phyloP scores from a whole-genome alignment of 805 yeast genomes.

The Hermanozyma aechmeae region DNA sequence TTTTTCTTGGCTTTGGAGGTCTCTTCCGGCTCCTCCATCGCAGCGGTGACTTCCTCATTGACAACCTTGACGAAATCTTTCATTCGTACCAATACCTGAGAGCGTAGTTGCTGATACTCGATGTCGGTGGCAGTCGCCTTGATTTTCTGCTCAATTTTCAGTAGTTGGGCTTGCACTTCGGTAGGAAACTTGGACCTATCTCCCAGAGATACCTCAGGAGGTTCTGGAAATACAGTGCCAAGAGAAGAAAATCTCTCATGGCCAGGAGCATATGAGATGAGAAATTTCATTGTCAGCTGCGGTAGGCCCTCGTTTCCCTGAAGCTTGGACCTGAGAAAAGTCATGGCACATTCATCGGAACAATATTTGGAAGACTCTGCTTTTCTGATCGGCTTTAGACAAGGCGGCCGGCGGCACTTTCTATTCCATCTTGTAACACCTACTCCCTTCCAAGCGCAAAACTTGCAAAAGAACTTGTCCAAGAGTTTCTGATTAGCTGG shows the following conservation, averaged over 20 bases:
- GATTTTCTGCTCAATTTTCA: constrained; percentile 3
- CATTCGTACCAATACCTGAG: neutral
- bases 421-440: constrained; percentile 64
- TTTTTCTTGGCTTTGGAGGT: constrained; percentile 7
- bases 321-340: constrained; percentile 26
- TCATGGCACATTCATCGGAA: constrained; percentile 56
- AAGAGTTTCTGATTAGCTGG: constrained; percentile 45
- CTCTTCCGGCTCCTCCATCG: constrained; percentile 3
- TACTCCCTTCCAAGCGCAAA: constrained; percentile 47
- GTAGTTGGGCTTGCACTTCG: constrained; percentile 10
- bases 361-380: constrained; percentile 61
- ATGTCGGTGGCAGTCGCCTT: constrained; percentile 6
- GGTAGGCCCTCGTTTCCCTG: constrained; percentile 10
- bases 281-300: constrained; percentile 14
- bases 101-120: constrained; percentile 6
- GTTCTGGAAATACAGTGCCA: constrained; percentile 34
- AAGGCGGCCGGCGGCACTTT: constrained; percentile 55
- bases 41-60: constrained; percentile 20
- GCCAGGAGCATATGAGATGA: constrained; percentile 13
- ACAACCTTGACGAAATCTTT: constrained; percentile 16
- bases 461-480: constrained; percentile 60
- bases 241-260: constrained; percentile 15
- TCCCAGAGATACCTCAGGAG: constrained; percentile 21
- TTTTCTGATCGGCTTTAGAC: constrained; percentile 44
- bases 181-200: constrained; percentile 10